Percentiles rank a stretch among this genome's conserved stretches.
phyloP scores from a whole-genome alignment of 805 yeast genomes.

The Ogataea neopini region DNA sequence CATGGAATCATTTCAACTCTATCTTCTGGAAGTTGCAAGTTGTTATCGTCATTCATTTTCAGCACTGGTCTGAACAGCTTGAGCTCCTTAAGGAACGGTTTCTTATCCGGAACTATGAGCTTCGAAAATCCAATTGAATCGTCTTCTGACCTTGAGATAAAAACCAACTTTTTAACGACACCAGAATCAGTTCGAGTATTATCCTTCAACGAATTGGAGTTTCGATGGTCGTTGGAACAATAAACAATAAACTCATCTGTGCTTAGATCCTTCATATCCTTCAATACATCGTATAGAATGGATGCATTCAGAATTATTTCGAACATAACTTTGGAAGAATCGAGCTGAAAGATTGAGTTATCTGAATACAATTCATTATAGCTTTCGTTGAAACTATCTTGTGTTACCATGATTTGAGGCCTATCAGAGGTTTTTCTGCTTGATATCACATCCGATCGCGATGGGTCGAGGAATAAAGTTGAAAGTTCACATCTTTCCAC shows the following conservation, averaged over 20 bases:
- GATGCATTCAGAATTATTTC: constrained; percentile 57
- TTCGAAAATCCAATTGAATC: constrained; percentile 69
- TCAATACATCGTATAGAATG: constrained; percentile 52
- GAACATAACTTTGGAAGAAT: constrained; percentile 43
- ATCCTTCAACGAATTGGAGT: not conserved
- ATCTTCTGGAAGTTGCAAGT: not conserved
- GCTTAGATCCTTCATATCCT: constrained; percentile 56
- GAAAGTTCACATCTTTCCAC: constrained; percentile 60
- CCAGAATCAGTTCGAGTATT: constrained; percentile 3
- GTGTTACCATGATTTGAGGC: not conserved
- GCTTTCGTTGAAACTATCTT: constrained; percentile 2
- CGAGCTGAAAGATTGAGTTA: constrained; percentile 32
- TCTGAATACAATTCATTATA: constrained; percentile 33
- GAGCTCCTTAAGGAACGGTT: constrained; percentile 61
- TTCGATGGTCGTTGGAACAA: constrained; percentile 34
- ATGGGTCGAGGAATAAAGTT: constrained; percentile 38
- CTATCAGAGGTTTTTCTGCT: not conserved
- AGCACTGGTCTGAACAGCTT: constrained; percentile 36
- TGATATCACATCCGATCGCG: constrained; percentile 1
- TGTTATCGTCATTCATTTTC: not conserved
- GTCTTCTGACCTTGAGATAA: constrained; percentile 60
- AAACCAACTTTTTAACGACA: constrained; percentile 43
- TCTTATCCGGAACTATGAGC: constrained; percentile 63
- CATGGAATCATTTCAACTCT: constrained; percentile 23
- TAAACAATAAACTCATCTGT: constrained; percentile 52